Base-by-base conservation (phyloP, 768 basidiomycete species). In the Royoungia palumana region DNA sequence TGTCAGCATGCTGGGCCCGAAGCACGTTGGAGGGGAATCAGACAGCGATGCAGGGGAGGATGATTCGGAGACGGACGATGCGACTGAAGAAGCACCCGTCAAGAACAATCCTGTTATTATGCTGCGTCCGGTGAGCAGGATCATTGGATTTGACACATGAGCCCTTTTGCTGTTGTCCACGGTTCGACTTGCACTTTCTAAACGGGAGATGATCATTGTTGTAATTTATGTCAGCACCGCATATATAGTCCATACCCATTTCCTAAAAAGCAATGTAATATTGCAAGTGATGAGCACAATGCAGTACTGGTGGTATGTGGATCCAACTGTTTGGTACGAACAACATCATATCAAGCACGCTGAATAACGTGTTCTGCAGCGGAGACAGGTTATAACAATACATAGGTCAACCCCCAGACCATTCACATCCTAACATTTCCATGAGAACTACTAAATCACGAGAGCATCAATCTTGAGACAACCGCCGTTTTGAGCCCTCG, bases 1-100 rank as follows among this genome's bases (percentile, higher is more conserved):
- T 3, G 73, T 83, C 55, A 86, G 83, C 55, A 80, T 86, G 67
- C 77, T 85, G 44, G 81, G 82, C 2, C 55, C 79, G 12, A 78
- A 78, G 32, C 75, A 78, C 46, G 65, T 76, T 30, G 67, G 78
- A 21, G 62, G 75, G 45, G 68, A 73, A 20, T 77, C 80, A 3
- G 85, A 85, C 54, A 85, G 84, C 56, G 84, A 83, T 36, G 79
- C 75, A 5, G 72, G 70, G 39, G 80, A 80, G 5, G 70, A 70
- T 25, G 82, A 80, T 46, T 77, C 66, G 11, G 72, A 79, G 49
- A 59, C 74, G 50, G 80, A 77, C 50, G 72, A 75, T 35, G 68
- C 70, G 24, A 61, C 67, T 2, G 72, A 74, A 46, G 63, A 68
- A 36, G 68, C 55, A 22, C 60, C 66, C 35, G 72, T 75, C 53